A percentile compares a stretch with the other conserved stretches of the same genome.
Evolutionary conservation across 192 early-diverging fungal genomes (phyloP).

Genomic region (Coemansia sp.): DNA sequence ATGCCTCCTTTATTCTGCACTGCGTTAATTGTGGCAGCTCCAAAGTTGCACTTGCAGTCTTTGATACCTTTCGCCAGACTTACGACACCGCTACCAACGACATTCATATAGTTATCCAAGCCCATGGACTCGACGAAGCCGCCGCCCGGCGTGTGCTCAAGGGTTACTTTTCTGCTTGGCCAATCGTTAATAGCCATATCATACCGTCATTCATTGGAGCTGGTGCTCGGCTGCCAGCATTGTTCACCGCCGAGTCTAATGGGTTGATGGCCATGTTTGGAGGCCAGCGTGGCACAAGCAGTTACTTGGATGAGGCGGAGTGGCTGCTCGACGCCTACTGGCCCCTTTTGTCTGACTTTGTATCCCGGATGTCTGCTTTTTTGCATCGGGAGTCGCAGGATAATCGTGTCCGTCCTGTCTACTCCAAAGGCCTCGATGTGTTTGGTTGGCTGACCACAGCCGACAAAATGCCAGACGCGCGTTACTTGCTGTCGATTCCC

Average conservation of each 20-base stretch:
- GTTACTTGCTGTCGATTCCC: constrained; percentile 69
- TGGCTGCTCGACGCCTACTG: constrained; percentile 73
- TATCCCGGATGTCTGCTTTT: constrained; percentile 71
- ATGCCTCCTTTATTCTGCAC: constrained; percentile 10
- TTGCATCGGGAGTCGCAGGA: constrained; percentile 58
- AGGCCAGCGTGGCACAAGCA: constrained; percentile 86
- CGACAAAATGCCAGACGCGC: constrained; percentile 64
- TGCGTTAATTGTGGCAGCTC: constrained; percentile 8
- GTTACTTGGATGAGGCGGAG: constrained; percentile 81
- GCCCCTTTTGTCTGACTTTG: constrained; percentile 66
- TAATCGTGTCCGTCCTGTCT: constrained; percentile 54
- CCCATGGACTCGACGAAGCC: constrained; percentile 8
- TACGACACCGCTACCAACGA: background rate
- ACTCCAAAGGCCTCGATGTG: constrained; percentile 72
- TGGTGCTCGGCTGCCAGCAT: background rate
- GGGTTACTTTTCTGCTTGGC: constrained; percentile 28
- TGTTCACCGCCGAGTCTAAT: constrained; percentile 50
- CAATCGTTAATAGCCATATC: background rate
- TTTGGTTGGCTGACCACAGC: constrained; percentile 76
- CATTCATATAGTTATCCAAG: constrained; percentile 20
- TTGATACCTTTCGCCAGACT: constrained; percentile 3
- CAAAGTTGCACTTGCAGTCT: constrained; percentile 4
- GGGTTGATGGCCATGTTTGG: constrained; percentile 85
- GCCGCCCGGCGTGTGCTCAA: constrained; percentile 18
- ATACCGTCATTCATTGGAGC: background rate